Evolutionary conservation across 768 basidiomycete species (phyloP).

Genomic region (Lyophyllum semitale): DNA sequence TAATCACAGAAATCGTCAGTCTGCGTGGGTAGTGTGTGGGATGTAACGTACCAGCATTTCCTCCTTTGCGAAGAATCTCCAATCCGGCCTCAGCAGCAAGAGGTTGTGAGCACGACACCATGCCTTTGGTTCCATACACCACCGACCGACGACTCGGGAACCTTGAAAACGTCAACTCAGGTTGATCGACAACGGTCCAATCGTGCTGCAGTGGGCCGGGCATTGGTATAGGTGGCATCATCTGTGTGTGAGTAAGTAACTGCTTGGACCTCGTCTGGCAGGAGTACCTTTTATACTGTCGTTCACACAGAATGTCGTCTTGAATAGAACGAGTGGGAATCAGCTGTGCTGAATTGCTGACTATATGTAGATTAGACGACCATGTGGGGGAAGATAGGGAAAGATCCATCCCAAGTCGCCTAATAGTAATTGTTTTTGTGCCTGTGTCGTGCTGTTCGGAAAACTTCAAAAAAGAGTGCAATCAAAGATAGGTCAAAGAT

Average conservation of each 20-base stretch:
- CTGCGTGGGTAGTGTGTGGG: not conserved
- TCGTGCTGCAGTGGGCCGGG: conserved; percentile 22
- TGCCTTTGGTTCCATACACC: conserved; percentile 83
- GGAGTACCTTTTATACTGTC: not conserved
- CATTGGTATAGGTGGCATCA: not conserved
- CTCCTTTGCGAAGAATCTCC: conserved; percentile 89
- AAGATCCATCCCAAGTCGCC: not conserved
- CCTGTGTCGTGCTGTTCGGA: not conserved
- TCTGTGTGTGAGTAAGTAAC: not conserved
- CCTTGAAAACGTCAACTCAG: conserved; percentile 63
- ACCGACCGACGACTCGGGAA: conserved; percentile 90
- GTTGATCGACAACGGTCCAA: conserved; percentile 65
- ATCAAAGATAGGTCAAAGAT: not conserved
- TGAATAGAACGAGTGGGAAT: not conserved
- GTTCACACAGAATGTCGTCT: not conserved
- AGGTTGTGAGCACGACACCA: conserved; percentile 90
- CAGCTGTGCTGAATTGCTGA: not conserved
- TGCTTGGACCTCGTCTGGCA: not conserved
- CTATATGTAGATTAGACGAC: not conserved
- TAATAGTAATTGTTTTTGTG: not conserved
- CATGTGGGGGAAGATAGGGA: not conserved
- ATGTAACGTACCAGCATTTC: conserved; percentile 79
- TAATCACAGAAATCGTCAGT: not conserved
- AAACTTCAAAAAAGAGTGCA: not conserved
- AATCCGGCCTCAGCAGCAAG: conserved; percentile 89